phyloP scores from a whole-genome alignment of 495 filamentous ascomycete species.

The Aspergillus incahuasiensis region DNA sequence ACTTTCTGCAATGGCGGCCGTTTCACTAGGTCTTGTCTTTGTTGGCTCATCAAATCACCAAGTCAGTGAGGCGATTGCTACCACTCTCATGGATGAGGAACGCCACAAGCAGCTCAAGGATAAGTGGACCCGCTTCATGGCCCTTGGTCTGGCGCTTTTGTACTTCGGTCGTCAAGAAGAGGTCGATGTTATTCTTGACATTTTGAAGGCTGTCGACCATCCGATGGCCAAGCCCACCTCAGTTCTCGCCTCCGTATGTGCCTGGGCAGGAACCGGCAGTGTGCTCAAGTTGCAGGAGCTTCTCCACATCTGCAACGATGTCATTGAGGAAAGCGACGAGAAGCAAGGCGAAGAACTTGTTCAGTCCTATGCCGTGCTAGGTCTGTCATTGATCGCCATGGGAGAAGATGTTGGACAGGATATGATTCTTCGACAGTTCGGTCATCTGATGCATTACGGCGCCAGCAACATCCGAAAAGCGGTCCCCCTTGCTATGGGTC shows the following conservation, averaged over 20 bases:
- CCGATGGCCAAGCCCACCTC: constrained; percentile 88
- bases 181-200: constrained; percentile 91
- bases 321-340: constrained; percentile 88
- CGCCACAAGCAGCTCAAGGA: constrained; percentile 82
- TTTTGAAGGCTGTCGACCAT: constrained; percentile 90
- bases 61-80: constrained; percentile 82
- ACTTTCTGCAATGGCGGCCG: constrained; percentile 90
- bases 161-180: constrained; percentile 97
- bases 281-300: constrained; percentile 96
- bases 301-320: constrained; percentile 94
- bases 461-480: constrained; percentile 94
- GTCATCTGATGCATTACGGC: constrained; percentile 98
- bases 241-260: constrained; percentile 90
- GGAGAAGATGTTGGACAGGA: constrained; percentile 98
- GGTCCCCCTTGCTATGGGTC: constrained; percentile 94
- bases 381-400: constrained; percentile 92
- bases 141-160: constrained; percentile 85
- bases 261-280: constrained; percentile 95
- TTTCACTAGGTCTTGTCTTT: constrained; percentile 85
- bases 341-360: constrained; percentile 91
- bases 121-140: constrained; percentile 97
- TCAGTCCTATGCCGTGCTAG: constrained; percentile 93
- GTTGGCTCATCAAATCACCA: constrained; percentile 88
- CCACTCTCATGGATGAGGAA: constrained; percentile 87
- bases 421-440: constrained; percentile 96